Conservation (phyloP, 352 stramenopile genomes). For the Globisporangium uncinulatum region DNA sequence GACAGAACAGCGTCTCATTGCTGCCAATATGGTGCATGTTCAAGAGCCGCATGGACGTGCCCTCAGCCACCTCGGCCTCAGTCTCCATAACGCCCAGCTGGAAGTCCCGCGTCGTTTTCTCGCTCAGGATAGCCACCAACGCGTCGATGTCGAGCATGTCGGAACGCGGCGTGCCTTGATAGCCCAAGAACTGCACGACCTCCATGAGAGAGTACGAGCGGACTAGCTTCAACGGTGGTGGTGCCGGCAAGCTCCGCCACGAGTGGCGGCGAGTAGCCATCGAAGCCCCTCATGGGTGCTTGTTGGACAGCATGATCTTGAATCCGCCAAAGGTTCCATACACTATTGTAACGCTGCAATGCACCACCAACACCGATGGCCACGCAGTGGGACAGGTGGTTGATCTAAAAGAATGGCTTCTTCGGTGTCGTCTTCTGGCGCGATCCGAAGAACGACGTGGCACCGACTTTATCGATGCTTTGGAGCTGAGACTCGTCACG, state of each 20-base stretch:
- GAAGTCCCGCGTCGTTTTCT: slow-evolving; percentile 8
- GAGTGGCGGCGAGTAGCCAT: background rate
- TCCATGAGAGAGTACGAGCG: too few relatives aligned
- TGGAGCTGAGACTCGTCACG: too few relatives aligned
- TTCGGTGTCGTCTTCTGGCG: too few relatives aligned
- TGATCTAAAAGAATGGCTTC: too few relatives aligned
- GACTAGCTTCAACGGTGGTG: slow-evolving; percentile 23
- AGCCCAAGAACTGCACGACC: slow-evolving; percentile 14
- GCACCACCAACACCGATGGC: too few relatives aligned
- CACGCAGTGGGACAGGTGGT: too few relatives aligned
- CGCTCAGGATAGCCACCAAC: background rate
- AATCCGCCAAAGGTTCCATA: background rate
- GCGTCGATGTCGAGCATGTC: slow-evolving; percentile 3
- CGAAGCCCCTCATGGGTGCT: background rate
- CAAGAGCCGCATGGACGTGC: slow-evolving; percentile 13
- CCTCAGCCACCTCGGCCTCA: slow-evolving; percentile 1
- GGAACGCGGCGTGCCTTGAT: slow-evolving; percentile 4
- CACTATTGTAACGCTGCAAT: background rate
- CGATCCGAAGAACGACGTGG: too few relatives aligned
- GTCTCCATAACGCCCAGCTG: slow-evolving; percentile 3
- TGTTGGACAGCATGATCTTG: background rate
- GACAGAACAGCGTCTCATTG: slow-evolving; percentile 2
- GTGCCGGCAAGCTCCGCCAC: slow-evolving; percentile 10
- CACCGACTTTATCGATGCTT: too few relatives aligned
- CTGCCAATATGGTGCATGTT: slow-evolving; percentile 3